Percentiles rank a stretch among this genome's conserved stretches.
These are phyloP conservation scores for Hypomontagnella monticulosa DNA, from an alignment of 495 filamentous ascomycete genomes.

Conservation along the genomic window DNA sequence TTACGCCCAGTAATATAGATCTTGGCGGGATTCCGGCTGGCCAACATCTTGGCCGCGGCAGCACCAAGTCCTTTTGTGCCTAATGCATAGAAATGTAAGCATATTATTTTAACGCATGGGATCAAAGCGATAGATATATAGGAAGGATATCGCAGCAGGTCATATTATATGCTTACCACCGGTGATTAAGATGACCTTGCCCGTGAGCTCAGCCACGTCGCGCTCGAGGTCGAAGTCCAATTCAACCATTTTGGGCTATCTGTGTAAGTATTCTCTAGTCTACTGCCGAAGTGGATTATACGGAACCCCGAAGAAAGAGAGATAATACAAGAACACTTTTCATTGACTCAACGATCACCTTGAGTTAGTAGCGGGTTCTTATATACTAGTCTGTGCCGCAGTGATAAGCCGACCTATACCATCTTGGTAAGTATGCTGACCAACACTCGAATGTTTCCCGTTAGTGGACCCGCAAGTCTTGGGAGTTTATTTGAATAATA, in stretches of 20 bases:
- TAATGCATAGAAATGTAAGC: conserved; percentile 3
- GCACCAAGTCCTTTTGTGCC: conserved; percentile 55
- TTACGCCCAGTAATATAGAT: conserved; percentile 55
- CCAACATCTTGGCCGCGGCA: conserved; percentile 57
- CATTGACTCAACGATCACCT: conserved; percentile 4
- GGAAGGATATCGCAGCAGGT: too few species aligned
- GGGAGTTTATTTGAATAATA: background rate
- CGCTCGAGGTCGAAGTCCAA: conserved; percentile 33
- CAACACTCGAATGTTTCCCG: conserved; percentile 1
- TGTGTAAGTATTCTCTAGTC: conserved; percentile 1
- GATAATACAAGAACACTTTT: conserved; percentile 1
- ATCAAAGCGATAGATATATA: too few species aligned
- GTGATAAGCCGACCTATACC: background rate
- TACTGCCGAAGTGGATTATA: background rate
- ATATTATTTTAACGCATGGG: too few species aligned
- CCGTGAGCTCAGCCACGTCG: conserved; percentile 43
- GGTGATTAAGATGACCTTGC: conserved; percentile 62
- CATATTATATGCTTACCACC: conserved; percentile 44
- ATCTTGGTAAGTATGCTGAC: conserved; percentile 7
- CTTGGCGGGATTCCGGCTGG: conserved; percentile 54
- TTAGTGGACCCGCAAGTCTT: conserved; percentile 2
- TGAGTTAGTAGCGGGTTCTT: background rate
- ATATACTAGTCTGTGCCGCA: conserved; percentile 7
- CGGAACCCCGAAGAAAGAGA: conserved; percentile 3
- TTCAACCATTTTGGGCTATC: conserved; percentile 20